Evolutionary conservation across 305 asterid genomes (phyloP), one percentile per base, ranked within the genome.

Genomic region (Solanum aculeatissimum): DNA sequence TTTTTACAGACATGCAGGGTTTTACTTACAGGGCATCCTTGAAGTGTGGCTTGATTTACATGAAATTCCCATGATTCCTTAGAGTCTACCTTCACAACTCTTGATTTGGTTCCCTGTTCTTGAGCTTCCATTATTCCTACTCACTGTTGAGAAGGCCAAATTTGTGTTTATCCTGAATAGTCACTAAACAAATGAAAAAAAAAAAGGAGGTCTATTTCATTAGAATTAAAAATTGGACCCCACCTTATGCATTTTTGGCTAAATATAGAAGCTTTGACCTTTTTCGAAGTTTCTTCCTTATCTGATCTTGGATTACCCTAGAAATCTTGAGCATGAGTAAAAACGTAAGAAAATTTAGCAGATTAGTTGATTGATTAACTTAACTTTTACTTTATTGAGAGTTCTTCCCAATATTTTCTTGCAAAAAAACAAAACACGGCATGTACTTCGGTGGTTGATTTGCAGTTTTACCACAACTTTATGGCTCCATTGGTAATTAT

Each of bases 21-120:
- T 71, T 77, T n/a, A 85, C 92, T 89, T 85, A 91, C 93, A 15
- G 92, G 93, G 69, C 47, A 81, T 54, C 88, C 89, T 63, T 84
- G 89, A 58, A 72, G 32, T 3, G 69, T 85, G 23, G 95, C 91
- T 81, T 88, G 89, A 51, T 90, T 87, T 15, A 89, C 65, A 77
- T 87, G 85, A 58, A 83, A 84, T 57, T 91, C 91, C 94, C 95
- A 91, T 55, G 94, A 84, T 77, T 70, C 78, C 53, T 38, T 40
- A n/a, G 78, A 70, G 53, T 70, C 15, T 19, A 38, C 78, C 78
- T 70, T 70, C 3, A 70, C 11, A 40, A 40, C 78, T 70, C 78
- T 70, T 38, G 78, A 70, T 40, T 40, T 70, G 2, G 32, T 70
- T 16, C 53, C 53, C 51, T 70, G 78, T 70, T 70, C 78, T 40